Conservation (phyloP, 768 basidiomycete genomes). For the Tulasnella sp. region DNA sequence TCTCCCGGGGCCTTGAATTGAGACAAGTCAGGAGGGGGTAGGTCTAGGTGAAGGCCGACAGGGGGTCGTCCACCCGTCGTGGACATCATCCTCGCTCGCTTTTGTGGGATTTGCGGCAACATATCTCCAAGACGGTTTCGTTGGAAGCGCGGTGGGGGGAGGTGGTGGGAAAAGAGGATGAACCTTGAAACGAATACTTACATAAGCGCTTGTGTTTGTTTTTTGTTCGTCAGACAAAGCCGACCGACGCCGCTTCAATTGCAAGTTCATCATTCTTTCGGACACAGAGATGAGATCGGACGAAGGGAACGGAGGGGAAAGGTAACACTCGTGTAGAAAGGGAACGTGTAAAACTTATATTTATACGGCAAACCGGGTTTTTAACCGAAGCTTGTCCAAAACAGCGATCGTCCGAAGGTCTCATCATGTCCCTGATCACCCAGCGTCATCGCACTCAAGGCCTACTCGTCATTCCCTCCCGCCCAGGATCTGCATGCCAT, state of each 20-base stretch:
- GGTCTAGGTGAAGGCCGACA: not conserved
- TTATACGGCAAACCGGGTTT: not conserved
- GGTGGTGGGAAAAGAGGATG: not conserved
- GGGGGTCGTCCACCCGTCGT: not conserved
- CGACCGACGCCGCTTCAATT: not conserved
- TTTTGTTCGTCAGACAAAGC: not conserved
- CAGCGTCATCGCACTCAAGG: not conserved
- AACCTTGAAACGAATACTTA: not conserved
- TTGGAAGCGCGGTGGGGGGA: not conserved
- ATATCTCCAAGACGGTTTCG: not conserved
- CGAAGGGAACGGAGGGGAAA: not conserved
- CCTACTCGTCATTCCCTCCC: not conserved
- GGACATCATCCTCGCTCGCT: not conserved
- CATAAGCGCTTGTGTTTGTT: not conserved
- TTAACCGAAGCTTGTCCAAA: not conserved
- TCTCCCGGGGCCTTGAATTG: constrained; percentile 4
- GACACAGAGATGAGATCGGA: not conserved
- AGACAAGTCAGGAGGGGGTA: not conserved
- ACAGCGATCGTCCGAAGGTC: not conserved
- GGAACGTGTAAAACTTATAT: not conserved
- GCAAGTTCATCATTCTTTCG: too few relatives aligned
- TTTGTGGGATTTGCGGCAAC: not conserved
- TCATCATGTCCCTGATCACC: not conserved
- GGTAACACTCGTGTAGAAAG: not conserved
- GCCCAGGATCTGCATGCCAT: not conserved